Evolutionary conservation across 2,329 filamentous ascomycete species (phyloP).

Genomic region (Penicillium sp.): DNA sequence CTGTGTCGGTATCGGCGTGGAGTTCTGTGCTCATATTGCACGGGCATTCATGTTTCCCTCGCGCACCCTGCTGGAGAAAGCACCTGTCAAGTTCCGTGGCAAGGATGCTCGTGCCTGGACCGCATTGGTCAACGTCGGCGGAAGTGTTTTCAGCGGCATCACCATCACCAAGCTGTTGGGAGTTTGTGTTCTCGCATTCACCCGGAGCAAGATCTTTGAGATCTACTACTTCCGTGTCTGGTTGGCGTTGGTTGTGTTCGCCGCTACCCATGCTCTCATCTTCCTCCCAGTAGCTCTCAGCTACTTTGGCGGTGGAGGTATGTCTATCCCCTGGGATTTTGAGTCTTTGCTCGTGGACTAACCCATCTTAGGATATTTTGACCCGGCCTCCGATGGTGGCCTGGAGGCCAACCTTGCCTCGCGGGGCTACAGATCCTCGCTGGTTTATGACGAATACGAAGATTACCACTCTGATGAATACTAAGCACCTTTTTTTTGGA

Average conservation of each 20-base stretch:
- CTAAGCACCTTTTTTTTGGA: slow-evolving; percentile 16
- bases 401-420: slow-evolving; percentile 85
- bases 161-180: slow-evolving; percentile 94
- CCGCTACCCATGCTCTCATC: slow-evolving; percentile 81
- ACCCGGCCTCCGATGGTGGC: slow-evolving; percentile 83
- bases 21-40: slow-evolving; percentile 96
- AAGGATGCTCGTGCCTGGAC: slow-evolving; percentile 88
- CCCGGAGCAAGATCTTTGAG: slow-evolving; percentile 96
- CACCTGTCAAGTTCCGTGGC: slow-evolving; percentile 74
- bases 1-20: slow-evolving; percentile 92
- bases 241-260: slow-evolving; percentile 87
- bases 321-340: slow-evolving; percentile 22
- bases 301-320: slow-evolving; percentile 76
- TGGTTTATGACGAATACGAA: slow-evolving; percentile 74
- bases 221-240: slow-evolving; percentile 99
- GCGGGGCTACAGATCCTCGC: slow-evolving; percentile 72
- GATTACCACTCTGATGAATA: slow-evolving; percentile 72
- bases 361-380: slow-evolving; percentile 66
- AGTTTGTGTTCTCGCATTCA: slow-evolving; percentile 90
- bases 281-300: slow-evolving; percentile 90
- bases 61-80: slow-evolving; percentile 75
- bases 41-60: slow-evolving; percentile 95
- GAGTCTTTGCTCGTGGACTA: slow-evolving; percentile 13
- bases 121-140: slow-evolving; percentile 89
- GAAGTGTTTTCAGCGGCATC: slow-evolving; percentile 92